A percentile compares a stretch with the other conserved stretches of the same genome.
These are phyloP conservation scores for Psilocybe subaeruginosa DNA, from an alignment of 768 basidiomycete species.

Conservation along the genomic window DNA sequence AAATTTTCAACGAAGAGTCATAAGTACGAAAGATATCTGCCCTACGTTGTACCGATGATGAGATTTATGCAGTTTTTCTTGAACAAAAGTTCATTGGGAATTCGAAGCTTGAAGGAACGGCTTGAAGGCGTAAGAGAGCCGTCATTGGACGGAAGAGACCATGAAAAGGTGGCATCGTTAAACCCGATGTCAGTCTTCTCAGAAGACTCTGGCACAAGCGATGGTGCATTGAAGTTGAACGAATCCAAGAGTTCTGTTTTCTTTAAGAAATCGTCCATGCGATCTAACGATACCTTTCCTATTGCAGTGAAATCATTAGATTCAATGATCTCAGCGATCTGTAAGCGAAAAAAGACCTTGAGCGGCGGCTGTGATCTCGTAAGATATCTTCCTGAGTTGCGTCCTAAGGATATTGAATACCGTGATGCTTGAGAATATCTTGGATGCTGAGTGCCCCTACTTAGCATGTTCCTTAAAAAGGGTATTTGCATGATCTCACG, in stretches of 20 bases:
- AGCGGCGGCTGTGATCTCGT: constrained; percentile 24
- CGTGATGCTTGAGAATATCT: constrained; percentile 55
- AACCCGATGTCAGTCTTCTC: constrained; percentile 45
- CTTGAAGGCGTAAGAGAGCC: constrained; percentile 42
- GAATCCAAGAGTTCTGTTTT: constrained; percentile 53
- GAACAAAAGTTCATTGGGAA: constrained; percentile 59
- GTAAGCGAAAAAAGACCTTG: constrained; percentile 29
- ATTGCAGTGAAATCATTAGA: background rate
- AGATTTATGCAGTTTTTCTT: constrained; percentile 54
- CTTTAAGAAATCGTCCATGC: constrained; percentile 45
- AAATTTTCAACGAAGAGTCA: background rate
- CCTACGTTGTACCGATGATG: constrained; percentile 55
- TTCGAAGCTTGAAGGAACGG: constrained; percentile 51
- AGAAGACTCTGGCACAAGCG: background rate
- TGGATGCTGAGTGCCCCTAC: constrained; percentile 40
- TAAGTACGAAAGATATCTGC: background rate
- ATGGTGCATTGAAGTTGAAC: constrained; percentile 21
- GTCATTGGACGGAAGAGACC: constrained; percentile 43
- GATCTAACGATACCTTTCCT: constrained; percentile 64
- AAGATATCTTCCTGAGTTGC: constrained; percentile 45
- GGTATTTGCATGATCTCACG: background rate
- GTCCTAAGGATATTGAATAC: constrained; percentile 66
- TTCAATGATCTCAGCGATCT: background rate
- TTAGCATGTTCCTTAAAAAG: background rate
- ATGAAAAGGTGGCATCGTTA: constrained; percentile 54